phyloP scores from a whole-genome alignment of 2,329 filamentous ascomycete species.

The Colletotrichum somersetense region DNA sequence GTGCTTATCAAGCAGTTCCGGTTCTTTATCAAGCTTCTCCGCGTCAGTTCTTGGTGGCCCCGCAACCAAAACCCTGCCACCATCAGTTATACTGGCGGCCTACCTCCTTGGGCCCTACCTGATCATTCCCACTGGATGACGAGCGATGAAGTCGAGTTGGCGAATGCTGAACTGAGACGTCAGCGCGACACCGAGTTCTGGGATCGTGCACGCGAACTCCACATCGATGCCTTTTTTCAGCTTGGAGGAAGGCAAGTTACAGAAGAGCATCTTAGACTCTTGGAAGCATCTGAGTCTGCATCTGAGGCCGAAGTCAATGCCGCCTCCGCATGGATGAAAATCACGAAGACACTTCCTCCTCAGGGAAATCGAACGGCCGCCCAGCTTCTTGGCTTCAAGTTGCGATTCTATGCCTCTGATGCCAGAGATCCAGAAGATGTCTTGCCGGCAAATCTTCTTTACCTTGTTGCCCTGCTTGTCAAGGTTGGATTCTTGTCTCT shows the following conservation, averaged over 20 bases:
- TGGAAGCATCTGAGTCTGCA: conserved; percentile 57
- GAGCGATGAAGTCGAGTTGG: conserved; percentile 76
- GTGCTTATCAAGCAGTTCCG: conserved; percentile 92
- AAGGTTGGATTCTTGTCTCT: conserved; percentile 98
- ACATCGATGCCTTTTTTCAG: conserved; percentile 89
- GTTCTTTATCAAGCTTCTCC: conserved; percentile 94
- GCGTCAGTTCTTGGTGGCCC: conserved; percentile 98
- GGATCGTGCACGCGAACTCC: conserved; percentile 79
- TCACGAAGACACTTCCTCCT: conserved; percentile 85
- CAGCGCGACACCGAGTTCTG: conserved; percentile 84
- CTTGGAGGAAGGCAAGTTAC: conserved; percentile 80
- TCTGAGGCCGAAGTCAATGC: conserved; percentile 65
- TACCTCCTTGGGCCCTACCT: conserved; percentile 90
- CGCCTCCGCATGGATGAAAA: conserved; percentile 80
- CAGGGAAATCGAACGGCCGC: conserved; percentile 91
- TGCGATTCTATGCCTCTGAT: conserved; percentile 91
- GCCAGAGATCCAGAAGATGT: conserved; percentile 81
- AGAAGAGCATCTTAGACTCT: conserved; percentile 65
- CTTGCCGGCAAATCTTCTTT: conserved; percentile 92
- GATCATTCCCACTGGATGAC: conserved; percentile 72
- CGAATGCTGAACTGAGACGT: conserved; percentile 68
- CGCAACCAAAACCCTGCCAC: conserved; percentile 63
- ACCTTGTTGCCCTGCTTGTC: conserved; percentile 90
- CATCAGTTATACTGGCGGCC: conserved; percentile 67
- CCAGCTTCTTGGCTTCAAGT: conserved; percentile 95